These are phyloP conservation scores for Albugo candida DNA, from an alignment of 352 stramenopile species.

Conservation along the genomic window DNA sequence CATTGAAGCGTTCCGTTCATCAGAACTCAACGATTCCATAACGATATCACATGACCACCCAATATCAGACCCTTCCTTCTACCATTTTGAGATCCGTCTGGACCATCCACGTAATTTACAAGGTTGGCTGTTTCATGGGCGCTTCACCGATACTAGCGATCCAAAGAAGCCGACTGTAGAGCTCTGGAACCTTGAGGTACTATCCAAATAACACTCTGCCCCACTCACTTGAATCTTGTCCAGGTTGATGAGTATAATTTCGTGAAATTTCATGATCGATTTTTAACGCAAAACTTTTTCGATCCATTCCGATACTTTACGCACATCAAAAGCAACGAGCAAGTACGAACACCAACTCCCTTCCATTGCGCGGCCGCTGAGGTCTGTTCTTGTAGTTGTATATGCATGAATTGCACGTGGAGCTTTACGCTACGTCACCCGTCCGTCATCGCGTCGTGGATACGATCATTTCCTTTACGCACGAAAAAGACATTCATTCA, in stretches of 20 bases:
- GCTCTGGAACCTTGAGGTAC: constrained; percentile 13
- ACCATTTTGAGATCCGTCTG: constrained; percentile 26
- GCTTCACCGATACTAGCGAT: constrained; percentile 12
- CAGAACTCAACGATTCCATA: no score
- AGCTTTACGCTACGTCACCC: constrained; percentile 19
- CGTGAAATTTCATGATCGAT: constrained; percentile 16
- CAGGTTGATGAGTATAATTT: constrained; percentile 27
- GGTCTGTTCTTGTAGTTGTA: constrained; percentile 16
- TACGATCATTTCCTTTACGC: constrained; percentile 27
- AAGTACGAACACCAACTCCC: constrained; percentile 12
- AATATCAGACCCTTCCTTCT: constrained; percentile 17
- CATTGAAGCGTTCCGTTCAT: no score
- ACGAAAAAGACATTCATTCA: background rate
- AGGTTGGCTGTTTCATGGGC: constrained; percentile 21
- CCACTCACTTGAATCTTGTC: background rate
- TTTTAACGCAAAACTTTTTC: constrained; percentile 13
- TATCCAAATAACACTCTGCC: background rate
- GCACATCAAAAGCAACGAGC: constrained; percentile 17
- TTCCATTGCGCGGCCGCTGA: no score
- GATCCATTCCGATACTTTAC: constrained; percentile 22
- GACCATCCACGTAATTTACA: constrained; percentile 18
- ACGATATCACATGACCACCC: no score
- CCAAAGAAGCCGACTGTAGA: background rate
- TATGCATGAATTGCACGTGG: constrained; percentile 22
- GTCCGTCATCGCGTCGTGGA: constrained; percentile 30